These are phyloP conservation scores for Cyberlindnera euphorbiiphila DNA, from an alignment of 805 yeast species.

Conservation along the genomic window DNA sequence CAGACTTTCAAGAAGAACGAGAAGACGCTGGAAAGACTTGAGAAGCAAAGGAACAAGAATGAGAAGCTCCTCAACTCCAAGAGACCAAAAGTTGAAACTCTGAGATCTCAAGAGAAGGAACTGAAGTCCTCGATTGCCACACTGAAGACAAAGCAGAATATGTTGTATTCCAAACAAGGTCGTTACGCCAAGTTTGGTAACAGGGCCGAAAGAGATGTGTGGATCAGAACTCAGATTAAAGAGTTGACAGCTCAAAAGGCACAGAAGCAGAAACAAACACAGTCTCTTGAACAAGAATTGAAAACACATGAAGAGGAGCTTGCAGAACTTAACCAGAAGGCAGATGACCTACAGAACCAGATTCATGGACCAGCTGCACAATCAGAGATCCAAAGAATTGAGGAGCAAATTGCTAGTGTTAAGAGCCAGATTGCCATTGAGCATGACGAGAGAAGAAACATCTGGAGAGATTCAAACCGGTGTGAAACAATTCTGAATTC, in stretches of 20 bases:
- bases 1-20: slow-evolving; percentile 28
- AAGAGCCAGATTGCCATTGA: slow-evolving; percentile 41
- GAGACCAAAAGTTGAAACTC: slow-evolving; percentile 39
- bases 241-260: slow-evolving; percentile 25
- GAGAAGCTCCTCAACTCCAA: slow-evolving; percentile 34
- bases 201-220: slow-evolving; percentile 56
- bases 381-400: slow-evolving; percentile 22
- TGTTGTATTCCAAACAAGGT: slow-evolving; percentile 66
- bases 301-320: slow-evolving; percentile 20
- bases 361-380: slow-evolving; percentile 34
- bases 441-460: slow-evolving; percentile 61
- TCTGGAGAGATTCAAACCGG: slow-evolving; percentile 80
- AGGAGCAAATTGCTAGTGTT: slow-evolving; percentile 28
- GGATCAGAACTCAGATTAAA: slow-evolving; percentile 56
- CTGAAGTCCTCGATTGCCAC: slow-evolving; percentile 38
- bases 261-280: slow-evolving; percentile 27
- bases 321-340: slow-evolving; percentile 27
- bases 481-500: slow-evolving; percentile 53
- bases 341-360: slow-evolving; percentile 33
- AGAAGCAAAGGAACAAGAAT: slow-evolving; percentile 29
- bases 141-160: slow-evolving; percentile 50
- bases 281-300: slow-evolving; percentile 19
- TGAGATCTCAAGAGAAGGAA: slow-evolving; percentile 38
- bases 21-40: slow-evolving; percentile 23
- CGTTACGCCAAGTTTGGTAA: slow-evolving; percentile 56